These are phyloP conservation scores for Syncephalastrum sp. DNA, from an alignment of 371 early-diverging fungal species.

Conservation along the genomic window DNA sequence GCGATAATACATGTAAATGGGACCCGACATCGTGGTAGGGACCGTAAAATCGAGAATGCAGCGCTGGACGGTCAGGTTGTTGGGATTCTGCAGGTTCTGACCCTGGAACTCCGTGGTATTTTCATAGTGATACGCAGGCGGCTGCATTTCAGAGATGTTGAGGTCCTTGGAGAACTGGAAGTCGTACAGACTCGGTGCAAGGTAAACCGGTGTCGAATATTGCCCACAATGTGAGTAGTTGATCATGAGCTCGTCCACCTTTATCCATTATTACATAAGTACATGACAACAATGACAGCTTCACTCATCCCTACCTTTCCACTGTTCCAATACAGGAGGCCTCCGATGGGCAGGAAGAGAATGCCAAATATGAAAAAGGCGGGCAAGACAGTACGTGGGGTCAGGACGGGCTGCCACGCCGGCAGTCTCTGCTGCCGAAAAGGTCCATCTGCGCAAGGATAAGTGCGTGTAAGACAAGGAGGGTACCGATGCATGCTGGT, in stretches of 20 bases:
- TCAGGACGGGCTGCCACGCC: conserved; percentile 97
- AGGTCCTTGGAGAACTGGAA: conserved; percentile 17
- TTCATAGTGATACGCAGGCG: conserved; percentile 37
- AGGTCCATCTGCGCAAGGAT: conserved; percentile 71
- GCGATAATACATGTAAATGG: conserved; percentile 92
- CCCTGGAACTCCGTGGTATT: conserved; percentile 30
- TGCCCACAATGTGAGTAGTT: conserved; percentile 87
- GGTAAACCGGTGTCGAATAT: conserved; percentile 29
- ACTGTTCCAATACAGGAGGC: conserved; percentile 62
- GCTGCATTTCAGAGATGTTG: conserved; percentile 11
- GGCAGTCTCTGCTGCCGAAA: conserved; percentile 97
- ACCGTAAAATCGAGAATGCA: conserved; percentile 83
- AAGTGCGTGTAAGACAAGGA: too few relatives aligned
- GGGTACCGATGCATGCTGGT: not conserved
- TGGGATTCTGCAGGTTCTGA: conserved; percentile 38
- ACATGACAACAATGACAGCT: not conserved
- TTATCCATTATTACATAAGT: not conserved
- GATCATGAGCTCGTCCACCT: conserved; percentile 79
- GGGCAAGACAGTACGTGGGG: conserved; percentile 92
- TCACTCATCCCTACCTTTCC: conserved; percentile 13
- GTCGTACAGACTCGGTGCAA: conserved; percentile 22
- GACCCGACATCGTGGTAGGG: conserved; percentile 63
- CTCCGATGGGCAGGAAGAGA: conserved; percentile 91
- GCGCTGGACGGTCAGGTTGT: conserved; percentile 35
- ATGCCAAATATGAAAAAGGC: conserved; percentile 89